Base-by-base conservation (phyloP, 2,329 filamentous ascomycete genomes). In the Calonectria pteridis region DNA sequence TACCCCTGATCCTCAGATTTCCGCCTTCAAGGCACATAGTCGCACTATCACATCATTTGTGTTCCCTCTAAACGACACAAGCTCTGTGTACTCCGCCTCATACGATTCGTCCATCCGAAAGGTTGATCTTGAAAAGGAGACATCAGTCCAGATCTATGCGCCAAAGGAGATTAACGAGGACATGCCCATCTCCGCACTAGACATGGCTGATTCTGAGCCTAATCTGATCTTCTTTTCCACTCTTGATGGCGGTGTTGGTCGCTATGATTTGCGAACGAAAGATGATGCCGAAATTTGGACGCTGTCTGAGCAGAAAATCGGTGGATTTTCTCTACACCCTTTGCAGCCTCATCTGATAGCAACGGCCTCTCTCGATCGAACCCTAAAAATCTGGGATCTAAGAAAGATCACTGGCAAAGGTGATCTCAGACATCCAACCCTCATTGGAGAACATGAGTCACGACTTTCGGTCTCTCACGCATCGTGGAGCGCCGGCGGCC, bases 101-200 rank as follows among this genome's bases (percentile, higher is more conserved):
- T 98, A 99, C 83, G 97, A 99, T 84, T 97, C 95, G 0, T 96
- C 95, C 0, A 95, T 99, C 69, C 92, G 97, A 5, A 95, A 94
- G 73, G 89, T 98, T 26, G 96, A 99, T 81, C 87, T 99, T 0
- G 90, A 91, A 43, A 95, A 95, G 81, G 94, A 94, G 1, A 89
- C 94, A 1, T 95, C 95, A 0, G 89, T 94, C 0, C 94, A 98
- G 81, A 88, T 96, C 0, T 98, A 94, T 84, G 95, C 94, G 0
- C 95, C 96, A 0, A 83, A 88, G 0, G 93, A 94, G 74, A 87
- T 90, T 0, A 87, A 91, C 29, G 91, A 93, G 11, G 96, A 98
- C 71, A 86, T 94, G 13, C 94, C 95, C 0, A 90, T 99, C 13
- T 98, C 95, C 0, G 94, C 94, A 4, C 88, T 99, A 0, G 96